Percentiles rank a stretch among this genome's conserved stretches.
phyloP scores from a whole-genome alignment of 2,329 filamentous ascomycete genomes.

The Cladosporium halotolerans region DNA sequence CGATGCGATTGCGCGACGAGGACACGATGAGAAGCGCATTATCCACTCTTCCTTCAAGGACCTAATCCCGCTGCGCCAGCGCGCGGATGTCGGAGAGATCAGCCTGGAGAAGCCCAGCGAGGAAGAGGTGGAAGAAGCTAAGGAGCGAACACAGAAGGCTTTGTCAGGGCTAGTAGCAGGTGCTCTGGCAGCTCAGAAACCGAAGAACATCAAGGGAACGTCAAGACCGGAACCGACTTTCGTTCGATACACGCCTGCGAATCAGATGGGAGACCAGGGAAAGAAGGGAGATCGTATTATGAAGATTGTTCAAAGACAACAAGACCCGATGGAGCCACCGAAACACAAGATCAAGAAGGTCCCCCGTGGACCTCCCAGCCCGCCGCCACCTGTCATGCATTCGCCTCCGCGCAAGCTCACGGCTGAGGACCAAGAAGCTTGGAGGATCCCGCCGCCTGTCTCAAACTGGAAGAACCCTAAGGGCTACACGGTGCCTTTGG shows the following conservation, averaged over 20 bases:
- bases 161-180: conserved; percentile 75
- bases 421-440: conserved; percentile 93
- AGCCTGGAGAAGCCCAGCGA: conserved; percentile 77
- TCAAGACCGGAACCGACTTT: conserved; percentile 80
- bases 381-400: conserved; percentile 89
- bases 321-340: conserved; percentile 92
- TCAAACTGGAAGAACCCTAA: conserved; percentile 99
- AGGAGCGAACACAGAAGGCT: conserved; percentile 82
- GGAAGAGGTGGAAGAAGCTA: conserved; percentile 76
- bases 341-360: conserved; percentile 99
- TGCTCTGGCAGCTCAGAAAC: conserved; percentile 85
- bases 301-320: conserved; percentile 93
- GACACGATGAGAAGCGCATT: conserved; percentile 75
- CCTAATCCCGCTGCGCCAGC: conserved; percentile 85
- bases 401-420: conserved; percentile 92
- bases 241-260: conserved; percentile 89
- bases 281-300: conserved; percentile 93
- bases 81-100: conserved; percentile 87
- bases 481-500: conserved; percentile 90
- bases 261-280: conserved; percentile 85
- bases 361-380: conserved; percentile 82
- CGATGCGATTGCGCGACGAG: conserved; percentile 85
- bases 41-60: conserved; percentile 97
- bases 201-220: conserved; percentile 86
- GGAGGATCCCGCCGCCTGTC: conserved; percentile 84